Base-by-base conservation (phyloP, 352 stramenopile genomes). In the Phytophthora sp. region DNA sequence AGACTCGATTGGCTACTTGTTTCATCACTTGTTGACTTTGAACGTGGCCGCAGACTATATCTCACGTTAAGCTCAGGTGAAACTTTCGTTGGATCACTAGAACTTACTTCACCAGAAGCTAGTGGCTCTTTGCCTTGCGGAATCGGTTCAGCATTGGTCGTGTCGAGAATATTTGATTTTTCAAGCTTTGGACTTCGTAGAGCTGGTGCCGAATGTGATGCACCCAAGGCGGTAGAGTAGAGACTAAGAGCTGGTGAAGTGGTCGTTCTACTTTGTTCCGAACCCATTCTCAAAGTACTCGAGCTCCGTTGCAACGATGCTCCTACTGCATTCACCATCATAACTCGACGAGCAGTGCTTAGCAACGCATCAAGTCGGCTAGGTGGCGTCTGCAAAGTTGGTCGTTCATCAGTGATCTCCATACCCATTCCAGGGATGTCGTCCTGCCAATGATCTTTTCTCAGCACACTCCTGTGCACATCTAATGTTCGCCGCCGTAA, bases 401-500 rank as follows among this genome's bases (percentile, higher is more conserved):
- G 79, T 0, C 76, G 68, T 46, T 91, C 71, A 8, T 69, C 61
- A 0, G 82, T 89, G 62, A 91, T 88, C 44, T 89, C 82, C 10
- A 86, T 51, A 0, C 44, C 62, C 62, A 89, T 82, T 21, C 68
- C 79, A 12, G 67, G 62, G 37, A 79, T 72, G 4, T 74, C 69
- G n/a, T 79, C 62, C 12, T 79, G 82, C 23, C 66, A 66, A 15
- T 59, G 38, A 9, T 82, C 69, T 6, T 41, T 39, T 20, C 75
- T 84, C 24, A 91, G 60, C 0, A 89, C 78, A 12, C 67, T 82
- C 7, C 66, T 72, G 18, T 78, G 59, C 0, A 49, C 54, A 7
- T 64, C 24, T 4, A 69, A 38, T 0, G 66, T 79, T 18, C 72
- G 61, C 15, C 65, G 72, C 5, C 82, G 74, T 23, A 91, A 49